Evolutionary conservation across 176 grass and related monocot genomes (phyloP).

Genomic region (Oryza meridionalis): DNA sequence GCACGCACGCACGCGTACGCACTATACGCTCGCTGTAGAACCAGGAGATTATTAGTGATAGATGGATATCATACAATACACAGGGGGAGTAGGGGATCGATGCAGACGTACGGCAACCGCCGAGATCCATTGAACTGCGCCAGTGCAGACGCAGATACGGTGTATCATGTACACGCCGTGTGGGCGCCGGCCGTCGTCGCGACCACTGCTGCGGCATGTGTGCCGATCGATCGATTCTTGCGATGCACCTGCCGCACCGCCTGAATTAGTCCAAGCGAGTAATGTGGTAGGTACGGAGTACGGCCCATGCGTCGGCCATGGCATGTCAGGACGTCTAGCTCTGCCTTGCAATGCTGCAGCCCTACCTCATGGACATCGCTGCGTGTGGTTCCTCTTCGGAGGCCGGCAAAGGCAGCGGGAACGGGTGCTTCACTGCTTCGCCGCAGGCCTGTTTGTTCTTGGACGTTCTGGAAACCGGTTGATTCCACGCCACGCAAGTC

Average conservation of each 20-base stretch:
- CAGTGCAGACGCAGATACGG: no score
- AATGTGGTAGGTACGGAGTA: no score
- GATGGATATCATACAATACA: no score
- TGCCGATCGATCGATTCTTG: neutral
- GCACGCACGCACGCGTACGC: neutral
- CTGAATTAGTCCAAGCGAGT: neutral
- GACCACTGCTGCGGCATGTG: constrained; percentile 12
- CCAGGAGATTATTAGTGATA: no score
- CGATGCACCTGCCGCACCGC: neutral
- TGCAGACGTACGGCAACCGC: neutral
- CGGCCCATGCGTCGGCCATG: no score
- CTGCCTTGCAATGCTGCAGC: neutral
- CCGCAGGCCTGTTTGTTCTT: no score
- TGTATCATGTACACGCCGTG: neutral
- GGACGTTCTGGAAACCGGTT: neutral
- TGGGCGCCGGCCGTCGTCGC: neutral
- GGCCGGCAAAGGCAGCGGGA: neutral
- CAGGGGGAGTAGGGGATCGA: no score
- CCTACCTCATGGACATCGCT: neutral
- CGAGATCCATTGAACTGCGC: neutral
- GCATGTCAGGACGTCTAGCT: neutral
- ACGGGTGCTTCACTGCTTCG: neutral
- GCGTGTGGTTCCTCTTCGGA: neutral
- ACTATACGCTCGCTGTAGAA: no score
- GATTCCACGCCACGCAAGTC: neutral